phyloP scores from a whole-genome alignment of 768 basidiomycete genomes.

The Boletus coccyginus region DNA sequence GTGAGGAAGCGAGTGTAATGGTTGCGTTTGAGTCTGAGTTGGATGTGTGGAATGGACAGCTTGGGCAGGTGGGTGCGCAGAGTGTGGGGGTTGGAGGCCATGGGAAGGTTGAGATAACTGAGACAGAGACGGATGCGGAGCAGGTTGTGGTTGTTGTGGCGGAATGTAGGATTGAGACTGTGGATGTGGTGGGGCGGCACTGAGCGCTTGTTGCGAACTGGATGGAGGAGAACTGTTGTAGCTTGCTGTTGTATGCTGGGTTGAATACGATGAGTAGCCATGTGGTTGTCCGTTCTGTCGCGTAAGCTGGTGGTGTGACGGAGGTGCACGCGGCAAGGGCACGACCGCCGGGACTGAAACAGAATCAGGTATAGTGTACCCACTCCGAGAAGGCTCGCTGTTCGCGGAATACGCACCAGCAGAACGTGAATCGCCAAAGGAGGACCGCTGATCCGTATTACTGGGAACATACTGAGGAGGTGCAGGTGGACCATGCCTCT shows the following conservation, averaged over 20 bases:
- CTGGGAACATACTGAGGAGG: constrained; percentile 15
- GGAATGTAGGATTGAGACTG: constrained; percentile 29
- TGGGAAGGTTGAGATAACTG: constrained; percentile 17
- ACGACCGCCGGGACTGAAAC: constrained; percentile 12
- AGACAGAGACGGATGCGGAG: constrained; percentile 9
- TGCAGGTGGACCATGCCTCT: constrained; percentile 14
- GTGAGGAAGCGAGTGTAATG: constrained; percentile 28
- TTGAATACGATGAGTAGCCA: constrained; percentile 14
- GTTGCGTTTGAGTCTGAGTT: constrained; percentile 21
- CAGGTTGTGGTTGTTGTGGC: constrained; percentile 9
- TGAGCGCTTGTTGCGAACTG: constrained; percentile 13
- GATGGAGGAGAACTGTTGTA: constrained; percentile 20
- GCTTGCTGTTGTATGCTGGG: constrained; percentile 11
- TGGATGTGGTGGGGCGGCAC: constrained; percentile 9
- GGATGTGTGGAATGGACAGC: constrained; percentile 13
- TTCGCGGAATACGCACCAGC: constrained; percentile 13
- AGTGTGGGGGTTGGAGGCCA: constrained; percentile 11
- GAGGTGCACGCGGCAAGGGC: constrained; percentile 18
- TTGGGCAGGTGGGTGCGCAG: constrained; percentile 16
- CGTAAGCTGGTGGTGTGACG: constrained; percentile 18
- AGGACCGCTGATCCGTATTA: constrained; percentile 16
- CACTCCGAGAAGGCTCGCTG: constrained; percentile 10
- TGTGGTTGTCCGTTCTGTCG: constrained; percentile 20
- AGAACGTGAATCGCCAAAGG: constrained; percentile 25
- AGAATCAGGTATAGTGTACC: constrained; percentile 17